Evolutionary conservation across 129 eudicot species (phyloP), one percentile per base, ranked within the genome.

Genomic region (Lonicera japonica): DNA sequence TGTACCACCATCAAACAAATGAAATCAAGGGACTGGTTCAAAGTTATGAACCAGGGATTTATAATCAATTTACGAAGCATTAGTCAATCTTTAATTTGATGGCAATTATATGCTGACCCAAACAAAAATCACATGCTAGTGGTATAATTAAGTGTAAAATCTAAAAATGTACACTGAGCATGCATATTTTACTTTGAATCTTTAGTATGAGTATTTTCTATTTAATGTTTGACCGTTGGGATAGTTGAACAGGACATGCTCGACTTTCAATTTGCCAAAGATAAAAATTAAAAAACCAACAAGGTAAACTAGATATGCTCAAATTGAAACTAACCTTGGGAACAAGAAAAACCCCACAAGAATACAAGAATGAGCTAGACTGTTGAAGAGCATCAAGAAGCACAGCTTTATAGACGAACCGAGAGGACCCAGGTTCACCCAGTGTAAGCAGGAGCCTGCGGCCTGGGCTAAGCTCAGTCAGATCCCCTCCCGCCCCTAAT

Each of bases 271-370:
- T 29, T 29, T 29, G 36, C 6, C 36, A 29, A 29, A 29, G 36
- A 29, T 29, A 29, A 29, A 29, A n/a, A n/a, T n/a, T n/a, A 2
- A 29, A 29, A 29, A 29, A 29, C 6, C 36, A 43, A 4, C 50
- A 8, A 8, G 50, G 50, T 2, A 43, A 50, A 50, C 55, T 50
- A 50, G 55, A 20, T 50, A 50, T 50, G 55, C 21, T 50, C 20
- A 17, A 17, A 5, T 50, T 11, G 55, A 50, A 39, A 75, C 82
- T 63, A 41, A 87, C 98, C 85, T 75, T 81, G 40, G 96, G 95
- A 56, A 91, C 98, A 70, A 91, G 80, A 79, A 87, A 82, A 66
- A 84, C 90, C 47, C 85, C 98, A 82, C 82, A 91, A 54, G 73
- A 63, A 80, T 84, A 87, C 47, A 61, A 18, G 47, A 87, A 84